Evolutionary conservation across 2,329 filamentous ascomycete genomes (phyloP).

Genomic region (Trichoderma polysporum): DNA sequence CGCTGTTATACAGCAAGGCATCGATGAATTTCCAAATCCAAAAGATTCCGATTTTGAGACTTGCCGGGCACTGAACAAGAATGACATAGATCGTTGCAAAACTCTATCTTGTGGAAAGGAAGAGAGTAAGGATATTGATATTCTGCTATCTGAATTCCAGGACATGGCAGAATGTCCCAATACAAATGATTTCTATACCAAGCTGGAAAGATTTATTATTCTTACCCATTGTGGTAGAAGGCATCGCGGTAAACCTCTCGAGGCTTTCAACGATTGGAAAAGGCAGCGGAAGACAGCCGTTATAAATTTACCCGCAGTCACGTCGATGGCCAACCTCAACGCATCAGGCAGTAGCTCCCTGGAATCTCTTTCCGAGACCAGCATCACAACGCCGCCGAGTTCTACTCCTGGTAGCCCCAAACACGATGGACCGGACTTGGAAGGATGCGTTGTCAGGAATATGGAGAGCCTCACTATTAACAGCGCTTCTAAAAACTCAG

Average conservation of each 20-base stretch:
- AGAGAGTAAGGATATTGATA: background rate
- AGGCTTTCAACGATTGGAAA: background rate
- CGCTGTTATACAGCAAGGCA: background rate
- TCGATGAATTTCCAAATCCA: background rate
- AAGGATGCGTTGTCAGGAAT: too few species aligned
- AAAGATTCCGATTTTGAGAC: constrained; percentile 1
- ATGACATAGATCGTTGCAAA: background rate
- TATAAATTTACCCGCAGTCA: too few species aligned
- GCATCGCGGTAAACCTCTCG: background rate
- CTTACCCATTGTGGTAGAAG: constrained; percentile 1
- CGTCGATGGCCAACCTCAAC: too few species aligned
- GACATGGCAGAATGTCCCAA: background rate
- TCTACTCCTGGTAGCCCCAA: too few species aligned
- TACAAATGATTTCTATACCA: background rate
- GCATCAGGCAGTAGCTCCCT: too few species aligned
- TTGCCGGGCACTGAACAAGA: background rate
- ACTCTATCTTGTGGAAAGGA: background rate
- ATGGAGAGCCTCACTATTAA: too few species aligned
- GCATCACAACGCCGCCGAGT: too few species aligned
- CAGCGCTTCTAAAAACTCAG: too few species aligned
- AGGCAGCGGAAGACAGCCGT: too few species aligned
- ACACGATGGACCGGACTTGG: too few species aligned
- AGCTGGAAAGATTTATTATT: background rate
- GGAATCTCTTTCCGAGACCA: too few species aligned
- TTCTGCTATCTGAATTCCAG: background rate